Conservation (phyloP, 2,329 filamentous ascomycete species). For the Colletotrichum orchidophilum region DNA sequence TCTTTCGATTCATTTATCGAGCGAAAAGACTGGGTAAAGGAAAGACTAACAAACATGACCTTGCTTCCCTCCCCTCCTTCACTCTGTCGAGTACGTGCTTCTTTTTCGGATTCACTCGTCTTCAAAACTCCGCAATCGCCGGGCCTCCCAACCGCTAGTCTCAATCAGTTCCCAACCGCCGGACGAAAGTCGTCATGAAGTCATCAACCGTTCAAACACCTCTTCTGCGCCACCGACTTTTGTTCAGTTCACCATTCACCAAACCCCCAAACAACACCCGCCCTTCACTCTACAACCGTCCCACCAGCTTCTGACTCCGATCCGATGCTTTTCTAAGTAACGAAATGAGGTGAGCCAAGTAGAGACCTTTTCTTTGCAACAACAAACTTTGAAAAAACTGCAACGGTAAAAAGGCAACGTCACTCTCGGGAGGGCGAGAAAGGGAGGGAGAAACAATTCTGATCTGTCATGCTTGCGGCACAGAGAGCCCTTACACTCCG, state of each 20-base stretch:
- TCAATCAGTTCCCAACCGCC: background rate
- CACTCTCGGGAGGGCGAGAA: background rate
- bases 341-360: constrained; percentile 27
- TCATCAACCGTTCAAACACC: constrained; percentile 7
- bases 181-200: background rate
- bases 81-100: background rate
- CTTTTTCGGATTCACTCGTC: background rate
- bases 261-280: background rate
- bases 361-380: background rate
- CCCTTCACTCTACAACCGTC: constrained; percentile 18
- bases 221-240: constrained; percentile 4
- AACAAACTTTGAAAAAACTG: constrained; percentile 3
- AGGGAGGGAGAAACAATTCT: background rate
- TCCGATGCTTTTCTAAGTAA: constrained; percentile 28
- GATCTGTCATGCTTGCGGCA: constrained; percentile 20
- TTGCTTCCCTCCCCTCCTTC: background rate
- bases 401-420: background rate
- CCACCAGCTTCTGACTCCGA: constrained; percentile 23
- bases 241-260: background rate
- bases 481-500: constrained; percentile 34
- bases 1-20: background rate
- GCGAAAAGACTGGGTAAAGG: background rate
- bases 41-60: constrained; percentile 1
- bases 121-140: background rate
- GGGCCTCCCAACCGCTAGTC: background rate